phyloP scores from a whole-genome alignment of 2,329 filamentous ascomycete genomes.

The Zopfia rhizophila region DNA sequence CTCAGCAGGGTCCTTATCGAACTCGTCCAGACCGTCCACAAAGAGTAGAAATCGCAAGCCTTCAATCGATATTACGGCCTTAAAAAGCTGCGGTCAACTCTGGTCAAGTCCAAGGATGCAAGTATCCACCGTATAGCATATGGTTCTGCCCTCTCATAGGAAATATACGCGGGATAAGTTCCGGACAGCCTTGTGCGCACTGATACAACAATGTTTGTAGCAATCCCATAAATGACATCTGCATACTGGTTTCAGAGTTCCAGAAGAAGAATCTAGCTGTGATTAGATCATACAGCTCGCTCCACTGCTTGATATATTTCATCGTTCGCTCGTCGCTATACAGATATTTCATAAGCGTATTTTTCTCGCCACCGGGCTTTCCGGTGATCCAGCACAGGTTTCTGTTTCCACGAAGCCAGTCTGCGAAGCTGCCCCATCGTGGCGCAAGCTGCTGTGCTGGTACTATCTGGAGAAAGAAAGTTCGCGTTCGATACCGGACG shows the following conservation, averaged over 20 bases:
- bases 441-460: no score
- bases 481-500: background rate
- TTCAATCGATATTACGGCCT: no score
- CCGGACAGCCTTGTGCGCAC: no score
- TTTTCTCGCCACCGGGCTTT: constrained; percentile 60
- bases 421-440: constrained; percentile 18
- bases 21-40: constrained; percentile 20
- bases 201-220: constrained; percentile 14
- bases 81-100: no score
- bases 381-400: constrained; percentile 52
- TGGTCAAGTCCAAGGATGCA: no score
- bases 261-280: constrained; percentile 3
- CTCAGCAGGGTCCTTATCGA: no score
- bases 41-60: no score
- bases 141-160: no score
- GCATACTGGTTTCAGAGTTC: constrained; percentile 9
- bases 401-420: constrained; percentile 24
- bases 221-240: constrained; percentile 16
- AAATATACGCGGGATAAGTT: no score
- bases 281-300: no score
- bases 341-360: constrained; percentile 54
- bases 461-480: no score
- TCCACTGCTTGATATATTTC: constrained; percentile 2
- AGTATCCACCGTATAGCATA: no score
- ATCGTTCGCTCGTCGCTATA: constrained; percentile 16